phyloP scores from a whole-genome alignment of 1,139 yeast species.

The Yamadazyma friedrichii region DNA sequence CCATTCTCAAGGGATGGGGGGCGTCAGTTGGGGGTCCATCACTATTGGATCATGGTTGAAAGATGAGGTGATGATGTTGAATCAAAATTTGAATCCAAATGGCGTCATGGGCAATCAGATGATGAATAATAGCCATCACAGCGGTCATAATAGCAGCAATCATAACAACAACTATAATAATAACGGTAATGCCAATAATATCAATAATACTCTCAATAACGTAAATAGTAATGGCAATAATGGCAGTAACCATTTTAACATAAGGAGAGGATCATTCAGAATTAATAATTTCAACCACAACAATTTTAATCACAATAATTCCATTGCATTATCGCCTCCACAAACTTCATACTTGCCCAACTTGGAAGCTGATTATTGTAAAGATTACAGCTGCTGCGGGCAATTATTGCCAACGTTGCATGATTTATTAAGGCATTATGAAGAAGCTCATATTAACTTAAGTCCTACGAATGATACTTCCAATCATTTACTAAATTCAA shows the following conservation, averaged over 20 bases:
- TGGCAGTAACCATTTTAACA: conserved; percentile 14
- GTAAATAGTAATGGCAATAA: neutral
- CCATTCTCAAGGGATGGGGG: conserved; percentile 97
- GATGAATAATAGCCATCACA: neutral
- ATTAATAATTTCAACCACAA: conserved; percentile 18
- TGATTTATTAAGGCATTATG: conserved; percentile 90
- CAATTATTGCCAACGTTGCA: conserved; percentile 87
- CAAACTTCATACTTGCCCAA: conserved; percentile 83
- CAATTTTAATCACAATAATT: conserved; percentile 13
- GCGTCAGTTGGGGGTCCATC: conserved; percentile 96
- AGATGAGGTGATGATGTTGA: conserved; percentile 76
- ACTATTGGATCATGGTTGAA: conserved; percentile 95
- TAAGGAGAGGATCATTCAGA: conserved; percentile 42
- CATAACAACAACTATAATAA: conserved; percentile 18
- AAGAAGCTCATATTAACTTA: conserved; percentile 89
- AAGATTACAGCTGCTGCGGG: conserved; percentile 96
- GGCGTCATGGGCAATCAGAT: neutral
- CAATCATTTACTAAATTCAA: conserved; percentile 31
- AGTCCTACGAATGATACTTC: conserved; percentile 54
- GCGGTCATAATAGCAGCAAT: neutral
- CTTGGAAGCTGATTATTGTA: conserved; percentile 92
- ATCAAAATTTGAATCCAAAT: conserved; percentile 9
- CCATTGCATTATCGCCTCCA: conserved; percentile 60
- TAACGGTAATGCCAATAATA: neutral
- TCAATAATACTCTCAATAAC: neutral